Evolutionary conservation across 2,329 filamentous ascomycete species (phyloP).

Genomic region (Paracamarosporium sp.): DNA sequence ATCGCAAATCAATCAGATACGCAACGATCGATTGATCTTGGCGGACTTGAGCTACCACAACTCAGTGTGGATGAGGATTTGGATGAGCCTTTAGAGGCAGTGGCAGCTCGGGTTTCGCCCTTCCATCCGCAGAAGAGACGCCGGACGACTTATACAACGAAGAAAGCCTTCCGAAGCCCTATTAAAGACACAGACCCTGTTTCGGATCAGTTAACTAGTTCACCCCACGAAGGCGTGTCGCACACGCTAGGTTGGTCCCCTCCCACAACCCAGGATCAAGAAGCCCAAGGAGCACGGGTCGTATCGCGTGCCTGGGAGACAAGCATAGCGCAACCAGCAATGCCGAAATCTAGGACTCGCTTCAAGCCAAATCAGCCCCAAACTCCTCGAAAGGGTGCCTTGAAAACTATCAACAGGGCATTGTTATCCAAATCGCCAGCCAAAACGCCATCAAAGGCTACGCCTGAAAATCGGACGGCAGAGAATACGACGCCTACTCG

Average conservation of each 20-base stretch:
- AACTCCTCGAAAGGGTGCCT: conserved; percentile 28
- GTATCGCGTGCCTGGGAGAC: conserved; percentile 28
- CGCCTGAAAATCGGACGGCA: conserved; percentile 8
- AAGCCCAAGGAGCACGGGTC: conserved; percentile 43
- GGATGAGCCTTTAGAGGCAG: conserved; percentile 41
- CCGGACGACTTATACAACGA: conserved; percentile 33
- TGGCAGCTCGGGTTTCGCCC: conserved; percentile 32
- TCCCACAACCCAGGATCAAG: conserved; percentile 36
- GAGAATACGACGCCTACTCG: conserved; percentile 15
- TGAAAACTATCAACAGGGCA: conserved; percentile 36
- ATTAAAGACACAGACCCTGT: conserved; percentile 19
- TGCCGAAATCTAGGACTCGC: conserved; percentile 28
- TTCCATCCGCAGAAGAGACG: conserved; percentile 38
- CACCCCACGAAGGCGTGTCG: conserved; percentile 18
- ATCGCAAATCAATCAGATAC: conserved; percentile 45
- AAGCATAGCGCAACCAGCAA: conserved; percentile 23
- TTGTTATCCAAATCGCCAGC: conserved; percentile 27
- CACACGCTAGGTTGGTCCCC: conserved; percentile 27
- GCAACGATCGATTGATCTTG: conserved; percentile 35
- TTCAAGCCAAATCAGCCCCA: conserved; percentile 22
- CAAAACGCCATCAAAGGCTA: conserved; percentile 17
- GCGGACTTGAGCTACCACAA: conserved; percentile 41
- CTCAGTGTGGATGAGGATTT: conserved; percentile 39
- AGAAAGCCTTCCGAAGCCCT: conserved; percentile 25
- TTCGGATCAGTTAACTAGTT: conserved; percentile 17